Conservation (phyloP, 2,329 filamentous ascomycete genomes). For the Dothistroma pini region DNA sequence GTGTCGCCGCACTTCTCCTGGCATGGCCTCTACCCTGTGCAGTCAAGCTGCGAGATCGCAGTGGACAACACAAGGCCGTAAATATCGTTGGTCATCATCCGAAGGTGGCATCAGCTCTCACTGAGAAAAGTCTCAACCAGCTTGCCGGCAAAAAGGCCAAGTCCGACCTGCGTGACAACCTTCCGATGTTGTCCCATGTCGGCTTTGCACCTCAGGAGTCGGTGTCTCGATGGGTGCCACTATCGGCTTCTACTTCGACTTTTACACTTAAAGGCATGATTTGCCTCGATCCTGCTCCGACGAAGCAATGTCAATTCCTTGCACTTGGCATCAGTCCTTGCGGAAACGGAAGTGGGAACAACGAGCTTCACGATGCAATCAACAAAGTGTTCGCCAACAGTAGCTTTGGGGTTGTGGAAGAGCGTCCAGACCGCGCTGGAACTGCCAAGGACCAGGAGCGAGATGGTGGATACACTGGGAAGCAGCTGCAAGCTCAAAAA, state of each 20-base stretch:
- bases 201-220: conserved; percentile 56
- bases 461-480: conserved; percentile 46
- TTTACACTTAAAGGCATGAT: conserved; percentile 68
- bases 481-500: conserved; percentile 56
- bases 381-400: conserved; percentile 75
- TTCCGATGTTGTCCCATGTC: conserved; percentile 62
- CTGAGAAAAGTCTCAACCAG: conserved; percentile 28
- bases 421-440: conserved; percentile 29
- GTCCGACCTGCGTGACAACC: conserved; percentile 34
- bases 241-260: conserved; percentile 61
- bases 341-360: conserved; percentile 52
- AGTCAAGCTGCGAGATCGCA: conserved; percentile 57
- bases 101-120: conserved; percentile 22
- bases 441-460: conserved; percentile 38
- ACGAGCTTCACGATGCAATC: conserved; percentile 70
- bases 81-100: conserved; percentile 20
- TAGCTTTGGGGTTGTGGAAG: conserved; percentile 64
- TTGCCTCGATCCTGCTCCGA: conserved; percentile 66
- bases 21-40: conserved; percentile 59
- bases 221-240: conserved; percentile 61
- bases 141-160: conserved; percentile 19
- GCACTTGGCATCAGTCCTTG: conserved; percentile 71
- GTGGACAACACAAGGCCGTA: conserved; percentile 28
- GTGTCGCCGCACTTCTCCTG: conserved; percentile 63
- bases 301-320: conserved; percentile 73